Evolutionary conservation across 1,284 basidiomycete genomes (phyloP), one percentile per base, ranked within the genome.

Genomic region (Ganoderma sinense): DNA sequence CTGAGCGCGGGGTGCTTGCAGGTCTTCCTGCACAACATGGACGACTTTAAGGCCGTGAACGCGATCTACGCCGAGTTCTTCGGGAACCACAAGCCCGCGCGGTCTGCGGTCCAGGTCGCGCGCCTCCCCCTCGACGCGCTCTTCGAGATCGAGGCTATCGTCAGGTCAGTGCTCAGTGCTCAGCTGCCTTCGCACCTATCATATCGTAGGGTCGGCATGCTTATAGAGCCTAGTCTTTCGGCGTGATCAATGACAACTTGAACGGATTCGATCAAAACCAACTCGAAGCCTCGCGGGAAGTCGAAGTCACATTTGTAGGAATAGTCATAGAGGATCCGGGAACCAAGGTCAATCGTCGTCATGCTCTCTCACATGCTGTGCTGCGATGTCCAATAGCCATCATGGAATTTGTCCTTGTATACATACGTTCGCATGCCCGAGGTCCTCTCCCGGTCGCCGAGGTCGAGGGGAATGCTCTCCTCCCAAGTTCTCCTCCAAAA

Each of bases 11-110:
- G 48, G n/a, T 1, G 18, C 23, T 26, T 48, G 60, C 71, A 95
- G 92, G 93, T 98, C 60, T 99, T 98, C 85, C 83, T 99, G 78
- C 96, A 97, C 81, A 85, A 89, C 75, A 97, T 99, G 96, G 86
- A 94, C 78, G 94, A 99, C 82, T 98, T 98, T 81, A 90, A 80
- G 16, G 85, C 88, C 66, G 91, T 98, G 80, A 99, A 99, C 81
- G 86, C 81, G 7, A 83, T 93, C 65, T 97, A 97, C 80, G 87
- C 87, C 59, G 84, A 87, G 66, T 92, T 93, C 82, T 97, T 97
- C 80, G 95, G 93, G n/a, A 85, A 89, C 64, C 94, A 97, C 85
- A 97, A 95, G 83, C 97, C 97, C 62, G 96, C 97, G 1, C 88
- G 97, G 71, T 97, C 95, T 26, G 92, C 94, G 64, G 94, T 97